Conservation (phyloP, 306 rosid genomes). For the Fragaria vesca region DNA sequence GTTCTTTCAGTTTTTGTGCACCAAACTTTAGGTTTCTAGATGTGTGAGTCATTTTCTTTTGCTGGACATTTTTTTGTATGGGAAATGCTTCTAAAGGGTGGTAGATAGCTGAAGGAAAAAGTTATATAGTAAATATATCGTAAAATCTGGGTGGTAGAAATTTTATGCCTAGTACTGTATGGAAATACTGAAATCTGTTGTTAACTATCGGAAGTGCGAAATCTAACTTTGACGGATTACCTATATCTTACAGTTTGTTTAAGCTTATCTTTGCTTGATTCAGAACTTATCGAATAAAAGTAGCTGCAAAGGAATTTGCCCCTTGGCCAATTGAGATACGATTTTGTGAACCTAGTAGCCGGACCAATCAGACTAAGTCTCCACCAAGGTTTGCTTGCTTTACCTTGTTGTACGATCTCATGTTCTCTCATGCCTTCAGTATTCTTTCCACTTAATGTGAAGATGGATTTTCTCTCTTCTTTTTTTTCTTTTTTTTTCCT, state of each 20-base stretch:
- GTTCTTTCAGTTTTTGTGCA: neutral
- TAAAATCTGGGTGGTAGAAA: neutral
- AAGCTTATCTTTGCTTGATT: conserved; percentile 26
- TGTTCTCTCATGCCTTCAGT: conserved; percentile 13
- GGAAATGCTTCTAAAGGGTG: neutral
- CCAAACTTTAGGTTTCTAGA: neutral
- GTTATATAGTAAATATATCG: neutral
- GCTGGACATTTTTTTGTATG: neutral
- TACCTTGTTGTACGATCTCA: conserved; percentile 23
- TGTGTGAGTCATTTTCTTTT: neutral
- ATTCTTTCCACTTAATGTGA: conserved; percentile 1
- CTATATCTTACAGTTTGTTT: neutral
- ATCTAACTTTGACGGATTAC: neutral
- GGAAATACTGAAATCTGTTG: neutral
- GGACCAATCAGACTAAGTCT: conserved; percentile 79
- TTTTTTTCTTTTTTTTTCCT: neutral
- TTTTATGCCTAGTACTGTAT: neutral
- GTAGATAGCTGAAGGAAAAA: neutral
- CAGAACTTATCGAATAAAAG: conserved; percentile 93
- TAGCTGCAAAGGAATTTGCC: conserved; percentile 54
- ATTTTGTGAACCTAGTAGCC: conserved; percentile 74
- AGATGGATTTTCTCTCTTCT: neutral
- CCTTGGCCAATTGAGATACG: conserved; percentile 99
- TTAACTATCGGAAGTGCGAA: neutral
- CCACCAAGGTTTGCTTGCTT: conserved; percentile 69